Evolutionary conservation across 2,329 filamentous ascomycete species (phyloP), one percentile per base, ranked within the genome.

Genomic region (Colletotrichum lentis): DNA sequence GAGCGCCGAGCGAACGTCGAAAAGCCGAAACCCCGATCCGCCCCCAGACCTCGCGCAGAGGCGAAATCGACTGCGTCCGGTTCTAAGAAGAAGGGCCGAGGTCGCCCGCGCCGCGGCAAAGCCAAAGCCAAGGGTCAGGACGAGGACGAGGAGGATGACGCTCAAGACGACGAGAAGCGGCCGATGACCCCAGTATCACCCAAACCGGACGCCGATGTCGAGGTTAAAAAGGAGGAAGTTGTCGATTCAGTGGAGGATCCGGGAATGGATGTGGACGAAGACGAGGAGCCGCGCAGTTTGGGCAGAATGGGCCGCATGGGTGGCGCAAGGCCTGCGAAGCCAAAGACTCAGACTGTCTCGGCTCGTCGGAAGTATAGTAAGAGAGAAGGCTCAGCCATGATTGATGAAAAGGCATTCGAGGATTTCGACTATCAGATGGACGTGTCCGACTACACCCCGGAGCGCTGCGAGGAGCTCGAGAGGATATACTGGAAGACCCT

Each of bases 401-500:
- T 97, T 68, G 95, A 99, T 72, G 95, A 98, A 78, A 91, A 91
- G 69, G 92, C 92, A 0, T 99, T 97, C 81, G 90, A 92, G 74
- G 87, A 91, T 72, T 99, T 97, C 77, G 91, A 98, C 76, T 98
- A 98, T 77, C 89, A 88, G 56, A 91, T 97, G 80, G 90, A 95
- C 72, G 86, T 93, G 39, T 92, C 94, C 6, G 93, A 98, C 62
- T 99, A 91, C 76, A 97, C 94, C 0, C 86, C 91, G 0, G 95
- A 98, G 77, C 88, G 96, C 68, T 98, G 96, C 76, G 93, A 96
- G 73, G 96, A 99, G 76, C 85, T 99, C 6, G 96, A 99, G 79
- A 91, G 93, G 61, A 91, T 90, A 50, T 99, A 99, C 80, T 99
- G 96, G 96, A 97, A 96, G 80, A 97, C 93, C 0, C 85, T 99